Conservation (phyloP, 305 asterid species). For the Solanum hybrid region DNA sequence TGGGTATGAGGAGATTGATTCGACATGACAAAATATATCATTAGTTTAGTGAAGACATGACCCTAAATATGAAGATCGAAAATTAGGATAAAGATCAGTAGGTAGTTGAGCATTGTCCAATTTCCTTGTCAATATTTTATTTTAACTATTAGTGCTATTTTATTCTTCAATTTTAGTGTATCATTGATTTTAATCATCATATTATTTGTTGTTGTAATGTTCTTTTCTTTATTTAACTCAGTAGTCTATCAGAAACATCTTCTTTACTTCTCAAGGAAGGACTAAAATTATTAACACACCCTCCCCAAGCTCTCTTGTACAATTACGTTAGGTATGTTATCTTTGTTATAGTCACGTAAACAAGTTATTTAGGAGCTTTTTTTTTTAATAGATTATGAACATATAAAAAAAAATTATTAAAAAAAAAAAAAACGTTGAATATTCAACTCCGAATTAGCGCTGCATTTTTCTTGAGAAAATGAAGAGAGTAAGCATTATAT, state of each 20-base stretch:
- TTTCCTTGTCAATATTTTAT: background rate
- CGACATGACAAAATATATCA: fast-evolving
- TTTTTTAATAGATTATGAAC: background rate
- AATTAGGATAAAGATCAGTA: background rate
- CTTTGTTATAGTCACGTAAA: background rate
- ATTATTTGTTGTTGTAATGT: background rate
- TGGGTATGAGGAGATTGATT: background rate
- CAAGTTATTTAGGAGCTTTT: background rate
- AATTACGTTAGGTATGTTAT: background rate
- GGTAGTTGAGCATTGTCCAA: fast-evolving
- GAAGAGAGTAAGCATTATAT: background rate
- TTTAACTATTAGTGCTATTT: background rate
- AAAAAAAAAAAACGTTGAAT: background rate
- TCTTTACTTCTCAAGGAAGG: background rate
- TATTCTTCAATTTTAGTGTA: background rate
- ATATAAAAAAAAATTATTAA: background rate
- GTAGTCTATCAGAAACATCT: background rate
- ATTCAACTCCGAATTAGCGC: background rate
- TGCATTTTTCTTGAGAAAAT: background rate
- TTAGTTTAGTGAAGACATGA: background rate
- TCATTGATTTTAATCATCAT: background rate
- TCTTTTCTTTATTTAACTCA: background rate
- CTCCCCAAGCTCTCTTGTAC: background rate
- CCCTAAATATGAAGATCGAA: background rate
- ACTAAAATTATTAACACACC: background rate